Conservation (phyloP, 2,329 filamentous ascomycete genomes). For the Ophiosphaerella korrae region DNA sequence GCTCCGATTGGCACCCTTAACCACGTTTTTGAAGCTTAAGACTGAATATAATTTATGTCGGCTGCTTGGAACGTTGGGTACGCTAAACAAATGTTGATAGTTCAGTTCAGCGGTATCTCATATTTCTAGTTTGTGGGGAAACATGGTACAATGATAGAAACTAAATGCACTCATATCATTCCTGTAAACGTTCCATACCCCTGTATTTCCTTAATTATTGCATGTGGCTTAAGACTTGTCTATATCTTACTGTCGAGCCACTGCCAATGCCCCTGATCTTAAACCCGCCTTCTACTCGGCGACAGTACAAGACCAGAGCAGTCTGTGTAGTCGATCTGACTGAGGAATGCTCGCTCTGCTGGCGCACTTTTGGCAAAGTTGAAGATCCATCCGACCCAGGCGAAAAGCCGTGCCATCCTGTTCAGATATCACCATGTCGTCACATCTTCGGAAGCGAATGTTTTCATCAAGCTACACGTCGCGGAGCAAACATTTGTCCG, state of each 20-base stretch:
- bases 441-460: not conserved
- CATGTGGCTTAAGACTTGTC: not conserved
- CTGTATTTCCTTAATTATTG: too few species aligned
- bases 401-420: not conserved
- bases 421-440: not conserved
- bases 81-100: too few species aligned
- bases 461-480: not conserved
- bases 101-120: too few species aligned
- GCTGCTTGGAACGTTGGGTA: too few species aligned
- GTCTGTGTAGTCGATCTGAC: not conserved
- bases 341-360: not conserved
- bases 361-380: not conserved
- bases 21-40: too few species aligned
- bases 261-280: not conserved
- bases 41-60: too few species aligned
- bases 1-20: too few species aligned
- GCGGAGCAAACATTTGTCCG: not conserved
- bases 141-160: too few species aligned
- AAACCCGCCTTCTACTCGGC: not conserved
- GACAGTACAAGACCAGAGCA: not conserved
- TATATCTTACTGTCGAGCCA: too few species aligned
- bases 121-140: too few species aligned
- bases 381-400: not conserved
- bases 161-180: too few species aligned
- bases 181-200: too few species aligned